These are phyloP conservation scores for Nicotiana noctiflora DNA, from an alignment of 257 asterid species.

Conservation along the genomic window DNA sequence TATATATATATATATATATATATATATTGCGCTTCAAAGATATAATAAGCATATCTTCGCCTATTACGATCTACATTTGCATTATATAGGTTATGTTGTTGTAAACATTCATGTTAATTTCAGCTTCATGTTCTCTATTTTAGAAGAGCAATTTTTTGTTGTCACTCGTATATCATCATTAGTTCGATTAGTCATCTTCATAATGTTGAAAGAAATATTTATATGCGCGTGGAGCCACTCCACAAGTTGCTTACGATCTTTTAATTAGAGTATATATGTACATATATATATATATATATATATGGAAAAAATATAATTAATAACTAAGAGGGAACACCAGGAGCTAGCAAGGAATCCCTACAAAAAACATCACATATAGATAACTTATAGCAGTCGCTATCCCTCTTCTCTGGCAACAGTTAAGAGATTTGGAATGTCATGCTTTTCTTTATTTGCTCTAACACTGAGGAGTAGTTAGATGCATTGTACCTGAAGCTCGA, in stretches of 20 bases:
- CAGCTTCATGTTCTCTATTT: too few relatives aligned
- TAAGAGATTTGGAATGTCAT: constrained; percentile 5
- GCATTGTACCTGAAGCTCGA: background rate
- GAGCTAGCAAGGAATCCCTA: too few relatives aligned
- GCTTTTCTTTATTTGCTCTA: constrained; percentile 5
- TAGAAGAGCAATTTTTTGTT: background rate
- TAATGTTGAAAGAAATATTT: background rate
- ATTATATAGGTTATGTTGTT: too few relatives aligned
- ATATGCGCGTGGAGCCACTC: background rate
- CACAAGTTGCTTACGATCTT: background rate
- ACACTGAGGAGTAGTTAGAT: constrained; percentile 1
- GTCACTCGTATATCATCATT: constrained; percentile 1
- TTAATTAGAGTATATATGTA: background rate
- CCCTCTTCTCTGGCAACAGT: constrained; percentile 6
- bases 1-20: too few relatives aligned
- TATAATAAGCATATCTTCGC: too few relatives aligned
- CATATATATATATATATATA: background rate
- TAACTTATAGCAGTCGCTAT: background rate
- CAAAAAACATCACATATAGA: background rate
- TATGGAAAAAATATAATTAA: too few relatives aligned
- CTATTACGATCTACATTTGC: too few relatives aligned
- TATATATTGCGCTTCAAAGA: too few relatives aligned
- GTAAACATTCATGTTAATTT: too few relatives aligned
- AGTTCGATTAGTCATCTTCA: constrained; percentile 6
- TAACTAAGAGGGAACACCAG: background rate